Evolutionary conservation across 208 protist genomes (phyloP).

Genomic region (Leishmania lainsoni): DNA sequence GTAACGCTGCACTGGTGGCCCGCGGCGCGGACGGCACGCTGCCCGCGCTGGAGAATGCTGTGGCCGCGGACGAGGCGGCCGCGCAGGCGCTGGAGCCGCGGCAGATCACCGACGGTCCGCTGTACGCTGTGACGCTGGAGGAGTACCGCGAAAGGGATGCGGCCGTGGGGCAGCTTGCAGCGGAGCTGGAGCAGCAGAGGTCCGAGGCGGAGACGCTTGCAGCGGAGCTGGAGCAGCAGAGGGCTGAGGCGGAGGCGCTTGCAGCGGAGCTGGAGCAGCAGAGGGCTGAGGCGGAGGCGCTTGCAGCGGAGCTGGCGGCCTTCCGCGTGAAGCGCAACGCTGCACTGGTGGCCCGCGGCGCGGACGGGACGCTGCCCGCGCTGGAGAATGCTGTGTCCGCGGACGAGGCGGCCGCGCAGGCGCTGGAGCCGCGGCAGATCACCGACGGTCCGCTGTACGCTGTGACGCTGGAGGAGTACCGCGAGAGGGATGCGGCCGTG

Average conservation of each 20-base stretch:
- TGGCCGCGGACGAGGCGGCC: slow-evolving; percentile 24
- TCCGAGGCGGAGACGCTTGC: no score
- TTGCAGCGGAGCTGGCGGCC: neutral
- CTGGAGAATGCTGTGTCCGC: slow-evolving; percentile 15
- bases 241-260: neutral
- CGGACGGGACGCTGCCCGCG: slow-evolving; percentile 33
- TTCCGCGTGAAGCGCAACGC: slow-evolving; percentile 31
- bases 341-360: slow-evolving; percentile 26
- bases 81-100: slow-evolving; percentile 21
- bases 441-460: slow-evolving; percentile 27
- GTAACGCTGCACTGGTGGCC: slow-evolving; percentile 29
- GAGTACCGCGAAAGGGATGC: no score
- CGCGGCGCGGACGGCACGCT: slow-evolving; percentile 36
- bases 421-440: slow-evolving; percentile 24
- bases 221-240: no score
- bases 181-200: no score
- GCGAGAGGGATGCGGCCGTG: no score
- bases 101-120: slow-evolving; percentile 26
- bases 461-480: slow-evolving; percentile 34
- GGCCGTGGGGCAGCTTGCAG: no score
- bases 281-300: no score
- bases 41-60: slow-evolving; percentile 15
- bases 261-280: no score
- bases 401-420: slow-evolving; percentile 23
- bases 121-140: slow-evolving; percentile 32